Evolutionary conservation across 768 basidiomycete species (phyloP).

Genomic region (Psilocybe cubensis): DNA sequence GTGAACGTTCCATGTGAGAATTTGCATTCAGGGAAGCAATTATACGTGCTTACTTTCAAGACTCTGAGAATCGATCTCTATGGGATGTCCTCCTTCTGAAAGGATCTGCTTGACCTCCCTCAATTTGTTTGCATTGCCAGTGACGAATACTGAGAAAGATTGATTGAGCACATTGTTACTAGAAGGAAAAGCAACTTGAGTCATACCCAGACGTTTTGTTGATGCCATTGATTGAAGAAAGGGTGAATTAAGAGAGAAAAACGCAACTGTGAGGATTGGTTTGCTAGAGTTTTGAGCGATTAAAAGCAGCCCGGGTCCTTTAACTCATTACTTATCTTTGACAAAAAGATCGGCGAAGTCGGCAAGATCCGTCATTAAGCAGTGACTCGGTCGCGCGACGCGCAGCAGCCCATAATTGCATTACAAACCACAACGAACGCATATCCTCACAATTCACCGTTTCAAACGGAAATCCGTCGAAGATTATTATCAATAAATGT

Average conservation of each 20-base stretch:
- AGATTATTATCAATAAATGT: too few species aligned
- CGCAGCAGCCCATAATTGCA: background rate
- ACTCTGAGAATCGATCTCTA: conserved; percentile 77
- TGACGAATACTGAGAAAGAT: conserved; percentile 85
- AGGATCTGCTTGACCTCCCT: conserved; percentile 88
- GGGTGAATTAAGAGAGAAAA: background rate
- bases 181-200: background rate
- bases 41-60: conserved; percentile 88
- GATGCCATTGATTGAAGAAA: conserved; percentile 10
- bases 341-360: background rate
- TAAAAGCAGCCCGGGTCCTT: background rate
- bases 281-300: too few species aligned
- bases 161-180: too few species aligned
- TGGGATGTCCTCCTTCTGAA: conserved; percentile 57
- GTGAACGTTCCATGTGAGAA: background rate
- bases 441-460: background rate
- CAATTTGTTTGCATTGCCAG: conserved; percentile 93
- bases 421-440: too few species aligned
- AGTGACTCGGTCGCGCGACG: background rate
- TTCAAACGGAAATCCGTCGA: too few species aligned
- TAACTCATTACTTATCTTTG: too few species aligned
- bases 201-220: conserved; percentile 19
- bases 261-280: too few species aligned
- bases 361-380: background rate
- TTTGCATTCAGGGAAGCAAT: conserved; percentile 8